Conservation (phyloP, 257 asterid species). For the Gardenia jasminoides region DNA sequence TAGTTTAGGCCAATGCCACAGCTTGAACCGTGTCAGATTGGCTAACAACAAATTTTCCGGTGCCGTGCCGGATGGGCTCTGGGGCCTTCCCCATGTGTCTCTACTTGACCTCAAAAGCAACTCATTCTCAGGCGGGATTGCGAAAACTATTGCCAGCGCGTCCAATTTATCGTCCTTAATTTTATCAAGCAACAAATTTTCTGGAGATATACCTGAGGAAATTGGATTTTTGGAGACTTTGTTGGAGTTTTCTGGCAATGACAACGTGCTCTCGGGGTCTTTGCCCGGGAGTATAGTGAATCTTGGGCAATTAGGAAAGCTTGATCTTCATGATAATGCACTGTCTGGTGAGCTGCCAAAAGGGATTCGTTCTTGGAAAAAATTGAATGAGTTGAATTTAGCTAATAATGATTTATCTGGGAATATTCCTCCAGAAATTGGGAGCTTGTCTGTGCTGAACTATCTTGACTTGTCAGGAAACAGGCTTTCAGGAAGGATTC, state of each 20-base stretch:
- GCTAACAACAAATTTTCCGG: conserved; percentile 76
- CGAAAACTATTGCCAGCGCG: conserved; percentile 71
- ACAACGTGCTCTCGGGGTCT: conserved; percentile 61
- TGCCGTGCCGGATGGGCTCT: conserved; percentile 63
- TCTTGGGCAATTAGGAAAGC: conserved; percentile 81
- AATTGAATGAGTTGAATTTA: conserved; percentile 75
- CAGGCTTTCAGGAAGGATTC: conserved; percentile 64
- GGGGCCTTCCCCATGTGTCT: conserved; percentile 94
- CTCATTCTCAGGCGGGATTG: conserved; percentile 71
- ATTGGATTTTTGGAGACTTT: conserved; percentile 65
- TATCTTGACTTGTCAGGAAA: conserved; percentile 92
- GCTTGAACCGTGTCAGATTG: conserved; percentile 72
- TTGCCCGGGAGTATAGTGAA: conserved; percentile 71
- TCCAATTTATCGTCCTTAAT: conserved; percentile 72
- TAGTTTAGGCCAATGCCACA: conserved; percentile 62
- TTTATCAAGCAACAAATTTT: conserved; percentile 66
- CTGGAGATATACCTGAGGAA: conserved; percentile 83
- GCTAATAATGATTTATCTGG: conserved; percentile 79
- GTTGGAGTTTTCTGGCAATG: conserved; percentile 62
- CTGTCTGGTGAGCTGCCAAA: conserved; percentile 71
- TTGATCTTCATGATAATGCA: conserved; percentile 74
- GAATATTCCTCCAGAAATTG: conserved; percentile 72
- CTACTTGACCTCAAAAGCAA: conserved; percentile 74
- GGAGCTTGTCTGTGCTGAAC: conserved; percentile 68
- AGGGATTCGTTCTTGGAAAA: conserved; percentile 67